phyloP scores from a whole-genome alignment of 495 filamentous ascomycete genomes.

The Rhizodiscina lignyota region DNA sequence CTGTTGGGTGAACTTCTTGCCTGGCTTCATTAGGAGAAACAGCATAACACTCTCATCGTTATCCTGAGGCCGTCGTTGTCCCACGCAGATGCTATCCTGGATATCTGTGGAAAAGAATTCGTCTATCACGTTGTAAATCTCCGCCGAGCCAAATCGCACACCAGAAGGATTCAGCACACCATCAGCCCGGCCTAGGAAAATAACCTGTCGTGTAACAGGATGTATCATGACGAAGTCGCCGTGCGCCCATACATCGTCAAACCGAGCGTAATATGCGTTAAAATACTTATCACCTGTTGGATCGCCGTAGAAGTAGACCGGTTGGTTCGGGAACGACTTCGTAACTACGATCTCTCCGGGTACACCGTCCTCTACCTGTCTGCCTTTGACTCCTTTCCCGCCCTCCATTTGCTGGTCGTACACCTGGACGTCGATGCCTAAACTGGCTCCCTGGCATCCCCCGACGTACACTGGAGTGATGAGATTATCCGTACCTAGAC shows the following conservation, averaged over 20 bases:
- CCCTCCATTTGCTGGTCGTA: conserved; percentile 44
- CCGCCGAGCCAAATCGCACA: conserved; percentile 72
- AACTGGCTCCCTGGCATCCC: conserved; percentile 43
- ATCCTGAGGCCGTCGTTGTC: conserved; percentile 51
- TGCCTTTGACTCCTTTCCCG: conserved; percentile 33
- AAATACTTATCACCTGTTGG: conserved; percentile 39
- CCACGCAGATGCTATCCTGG: conserved; percentile 56
- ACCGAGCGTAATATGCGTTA: conserved; percentile 55
- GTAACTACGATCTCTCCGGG: conserved; percentile 61
- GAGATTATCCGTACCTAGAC: conserved; percentile 51
- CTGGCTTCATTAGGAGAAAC: conserved; percentile 55
- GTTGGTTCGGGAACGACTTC: conserved; percentile 54
- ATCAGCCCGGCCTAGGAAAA: conserved; percentile 70
- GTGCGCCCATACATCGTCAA: conserved; percentile 61
- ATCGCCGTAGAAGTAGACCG: conserved; percentile 55
- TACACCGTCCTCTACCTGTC: conserved; percentile 37
- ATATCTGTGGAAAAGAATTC: conserved; percentile 41
- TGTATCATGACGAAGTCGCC: conserved; percentile 63
- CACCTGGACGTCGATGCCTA: conserved; percentile 49
- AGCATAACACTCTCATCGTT: conserved; percentile 58
- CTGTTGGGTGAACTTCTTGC: conserved; percentile 31
- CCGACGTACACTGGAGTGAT: conserved; percentile 56
- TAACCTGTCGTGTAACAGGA: conserved; percentile 43
- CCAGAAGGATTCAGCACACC: conserved; percentile 80
- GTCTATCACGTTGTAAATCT: conserved; percentile 64